Evolutionary conservation across 495 filamentous ascomycete species (phyloP).

Genomic region (Aspergillus ellipticus): DNA sequence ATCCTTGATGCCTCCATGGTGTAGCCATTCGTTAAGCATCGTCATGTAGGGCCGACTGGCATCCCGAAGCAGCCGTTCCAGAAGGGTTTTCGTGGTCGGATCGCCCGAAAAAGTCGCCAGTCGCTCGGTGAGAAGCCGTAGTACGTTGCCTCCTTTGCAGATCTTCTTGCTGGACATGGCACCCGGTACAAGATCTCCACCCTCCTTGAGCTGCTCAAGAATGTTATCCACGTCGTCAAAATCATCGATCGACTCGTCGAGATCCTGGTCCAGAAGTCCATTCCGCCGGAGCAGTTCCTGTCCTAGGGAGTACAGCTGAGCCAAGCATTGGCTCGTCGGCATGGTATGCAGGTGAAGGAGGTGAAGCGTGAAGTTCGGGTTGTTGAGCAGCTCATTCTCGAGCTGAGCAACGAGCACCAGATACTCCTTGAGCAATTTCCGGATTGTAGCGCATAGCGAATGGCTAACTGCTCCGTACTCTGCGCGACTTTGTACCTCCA

Average conservation of each 20-base stretch:
- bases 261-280: constrained; percentile 79
- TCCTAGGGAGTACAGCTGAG: constrained; percentile 79
- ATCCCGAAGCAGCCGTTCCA: constrained; percentile 79
- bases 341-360: constrained; percentile 87
- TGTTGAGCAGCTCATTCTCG: constrained; percentile 85
- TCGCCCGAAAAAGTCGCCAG: constrained; percentile 88
- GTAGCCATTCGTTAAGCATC: constrained; percentile 98
- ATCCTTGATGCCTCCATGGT: constrained; percentile 92
- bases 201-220: constrained; percentile 73
- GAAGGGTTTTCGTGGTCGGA: constrained; percentile 73
- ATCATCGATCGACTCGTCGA: constrained; percentile 77
- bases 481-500: constrained; percentile 87
- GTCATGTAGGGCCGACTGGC: constrained; percentile 92
- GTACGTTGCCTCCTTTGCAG: constrained; percentile 88
- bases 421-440: constrained; percentile 89
- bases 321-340: constrained; percentile 83
- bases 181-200: constrained; percentile 69
- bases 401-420: constrained; percentile 87
- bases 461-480: constrained; percentile 97
- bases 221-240: constrained; percentile 85
- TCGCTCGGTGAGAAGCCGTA: constrained; percentile 78
- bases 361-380: constrained; percentile 83
- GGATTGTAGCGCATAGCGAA: constrained; percentile 87
- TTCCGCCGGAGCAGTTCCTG: constrained; percentile 86
- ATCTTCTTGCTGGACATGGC: constrained; percentile 84